Conservation (phyloP, 177 flowering plant genomes). For the Tripterygium wilfordii region DNA sequence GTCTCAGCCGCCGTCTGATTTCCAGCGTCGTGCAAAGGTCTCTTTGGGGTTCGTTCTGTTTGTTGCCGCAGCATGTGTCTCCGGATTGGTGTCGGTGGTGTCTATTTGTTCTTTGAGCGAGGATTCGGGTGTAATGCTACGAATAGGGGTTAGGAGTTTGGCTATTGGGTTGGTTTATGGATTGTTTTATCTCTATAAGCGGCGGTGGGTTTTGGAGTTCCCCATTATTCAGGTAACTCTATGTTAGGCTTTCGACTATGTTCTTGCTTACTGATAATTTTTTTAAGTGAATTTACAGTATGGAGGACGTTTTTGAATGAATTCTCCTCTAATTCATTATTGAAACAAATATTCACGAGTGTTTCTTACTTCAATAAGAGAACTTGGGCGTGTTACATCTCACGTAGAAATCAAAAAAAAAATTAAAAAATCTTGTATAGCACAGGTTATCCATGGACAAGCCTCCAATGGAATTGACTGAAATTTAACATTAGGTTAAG, state of each 20-base stretch:
- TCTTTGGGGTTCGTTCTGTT: slow-evolving; percentile 33
- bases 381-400: too few relatives aligned
- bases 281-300: too few relatives aligned
- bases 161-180: slow-evolving; percentile 59
- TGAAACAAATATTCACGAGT: too few relatives aligned
- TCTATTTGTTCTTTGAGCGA: slow-evolving; percentile 37
- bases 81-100: slow-evolving; percentile 35
- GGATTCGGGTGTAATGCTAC: slow-evolving; percentile 3
- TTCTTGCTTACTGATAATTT: not conserved
- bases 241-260: not conserved
- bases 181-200: slow-evolving; percentile 35
- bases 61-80: slow-evolving; percentile 27
- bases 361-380: too few relatives aligned
- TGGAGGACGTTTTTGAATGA: too few relatives aligned
- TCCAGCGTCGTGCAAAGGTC: slow-evolving; percentile 33
- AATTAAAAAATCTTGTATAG: too few relatives aligned
- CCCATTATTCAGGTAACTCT: slow-evolving; percentile 75
- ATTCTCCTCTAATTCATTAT: too few relatives aligned
- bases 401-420: too few relatives aligned
- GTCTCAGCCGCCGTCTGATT: slow-evolving; percentile 10
- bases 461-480: too few relatives aligned
- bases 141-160: slow-evolving; percentile 57
- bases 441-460: too few relatives aligned
- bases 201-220: slow-evolving; percentile 66
- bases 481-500: too few relatives aligned